Base-by-base conservation (phyloP, 371 early-diverging fungal species). In the Funneliformis caledonium region DNA sequence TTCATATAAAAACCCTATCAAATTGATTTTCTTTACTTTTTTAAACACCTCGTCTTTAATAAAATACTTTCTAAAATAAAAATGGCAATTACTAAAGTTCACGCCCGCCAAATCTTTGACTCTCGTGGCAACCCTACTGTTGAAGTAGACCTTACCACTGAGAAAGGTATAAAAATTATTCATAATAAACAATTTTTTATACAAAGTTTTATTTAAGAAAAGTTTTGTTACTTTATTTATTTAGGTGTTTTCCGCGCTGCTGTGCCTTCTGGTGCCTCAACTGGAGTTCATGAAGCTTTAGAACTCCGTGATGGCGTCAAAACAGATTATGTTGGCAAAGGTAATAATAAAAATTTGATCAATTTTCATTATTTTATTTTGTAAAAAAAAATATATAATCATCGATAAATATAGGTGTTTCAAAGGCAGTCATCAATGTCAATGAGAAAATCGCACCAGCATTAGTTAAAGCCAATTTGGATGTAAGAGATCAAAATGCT, bases 41-140 rank as follows among this genome's bases (percentile, higher is more conserved):
- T 19, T 6, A 16, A 56, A 56, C 16, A n/a, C 5, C 5, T 56
- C 7, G 19, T 56, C 16, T 56, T 0, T 1, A 56, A 19, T 19
- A 52, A 52, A 52, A 52, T 16, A 52, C 12, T 52, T 16, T 52
- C 16, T 3, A 56, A 56, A 85, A 76, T 69, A 26, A 83, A 75
- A 47, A 90, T 88, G 88, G 72, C 92, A 78, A 91, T 95, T 85
- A 87, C 86, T 80, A 91, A 94, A 85, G 91, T 97, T 82, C 93
- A 94, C 91, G 98, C 99, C 83, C 96, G 99, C 87, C 97, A 97
- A 90, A 98, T 99, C 89, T 97, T 98, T 83, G 98, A 98, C 89
- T 99, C 99, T 76, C 93, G 99, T 83, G 99, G 99, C 80, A 97
- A 96, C 92, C 99, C 99, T 76, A 99, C 99, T 80, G 95, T 99